Evolutionary conservation across 2,329 filamentous ascomycete species (phyloP), one percentile per base, ranked within the genome.

Genomic region (Lachnellula occidentalis): DNA sequence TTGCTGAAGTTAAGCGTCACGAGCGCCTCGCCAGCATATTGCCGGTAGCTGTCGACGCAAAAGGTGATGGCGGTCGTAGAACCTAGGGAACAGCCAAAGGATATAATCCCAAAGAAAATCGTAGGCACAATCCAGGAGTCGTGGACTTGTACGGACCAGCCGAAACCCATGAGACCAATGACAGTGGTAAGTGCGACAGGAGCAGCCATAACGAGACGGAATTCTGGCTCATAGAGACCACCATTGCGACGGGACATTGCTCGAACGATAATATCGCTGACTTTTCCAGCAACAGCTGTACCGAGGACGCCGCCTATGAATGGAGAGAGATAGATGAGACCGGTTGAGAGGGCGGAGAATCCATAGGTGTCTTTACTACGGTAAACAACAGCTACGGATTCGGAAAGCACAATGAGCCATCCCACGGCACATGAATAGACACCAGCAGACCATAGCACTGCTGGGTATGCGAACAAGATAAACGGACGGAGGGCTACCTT

Each of bases 221-320:
- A 97, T 70, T 97, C 92, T 1, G 92, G 92, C 70, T 97, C 92
- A 69, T 96, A 97, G 2, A 97, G 76, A 2, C 92, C 92, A n/a
- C 89, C 90, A 63, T 97, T 97, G 27, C 85, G 84, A 36, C 85
- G 81, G 2, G 90, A 80, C 87, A 97, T 90, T 55, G 76, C 86
- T 50, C 84, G 84, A 5, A 96, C 91, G 47, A 97, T 83, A 2
- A 92, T 66, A 66, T 97, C 94, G 3, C 88, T 94, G 12, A 96
- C 79, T 66, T 87, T 90, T 41, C 92, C 94, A 0, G 92, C 92
- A 0, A 96, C 89, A 0, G 87, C 91, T 0, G 92, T 96, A n/a
- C 92, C 92, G 0, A 96, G 77, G 4, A 97, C 80, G 7, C 90
- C 91, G 14, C 91, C 92, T 4, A 96, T 73, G 64, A 97, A 96